These are phyloP conservation scores for Fusarium caatingaense DNA, from an alignment of 2,329 filamentous ascomycete species.

Conservation along the genomic window DNA sequence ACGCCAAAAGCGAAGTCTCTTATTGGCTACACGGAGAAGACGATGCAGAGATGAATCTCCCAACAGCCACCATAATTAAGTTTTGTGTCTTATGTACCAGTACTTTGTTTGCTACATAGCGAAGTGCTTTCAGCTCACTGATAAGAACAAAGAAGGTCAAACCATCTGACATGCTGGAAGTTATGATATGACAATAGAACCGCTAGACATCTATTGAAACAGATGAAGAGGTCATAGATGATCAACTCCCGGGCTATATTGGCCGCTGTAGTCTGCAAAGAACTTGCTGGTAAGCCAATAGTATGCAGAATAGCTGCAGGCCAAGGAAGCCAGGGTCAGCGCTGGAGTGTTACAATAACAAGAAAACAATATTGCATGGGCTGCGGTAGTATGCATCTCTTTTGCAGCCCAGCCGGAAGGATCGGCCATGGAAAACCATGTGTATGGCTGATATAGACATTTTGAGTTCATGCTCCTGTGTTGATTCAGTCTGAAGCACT, in stretches of 20 bases:
- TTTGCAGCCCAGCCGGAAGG: conserved; percentile 20
- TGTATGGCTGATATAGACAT: conserved; percentile 12
- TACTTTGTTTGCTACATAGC: background rate
- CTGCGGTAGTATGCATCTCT: conserved; percentile 5
- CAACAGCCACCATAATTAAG: background rate
- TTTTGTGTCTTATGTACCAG: background rate
- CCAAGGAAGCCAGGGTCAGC: background rate
- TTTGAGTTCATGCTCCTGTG: conserved; percentile 29
- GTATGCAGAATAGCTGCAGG: conserved; percentile 2
- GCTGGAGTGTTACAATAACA: conserved; percentile 6
- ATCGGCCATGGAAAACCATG: conserved; percentile 11
- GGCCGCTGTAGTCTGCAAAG: background rate
- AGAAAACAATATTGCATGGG: background rate
- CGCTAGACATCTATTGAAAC: background rate
- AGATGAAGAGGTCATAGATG: conserved; percentile 4
- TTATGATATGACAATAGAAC: background rate
- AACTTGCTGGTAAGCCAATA: conserved; percentile 5
- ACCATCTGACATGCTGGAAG: background rate
- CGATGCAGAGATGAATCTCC: background rate
- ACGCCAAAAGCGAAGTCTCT: background rate
- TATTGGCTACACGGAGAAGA: background rate
- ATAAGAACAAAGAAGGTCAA: background rate
- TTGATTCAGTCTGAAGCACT: conserved; percentile 4
- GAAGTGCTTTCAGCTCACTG: background rate
- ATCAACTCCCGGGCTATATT: background rate